Conservation (phyloP, 2,329 filamentous ascomycete species). For the Alternaria tenuissima region DNA sequence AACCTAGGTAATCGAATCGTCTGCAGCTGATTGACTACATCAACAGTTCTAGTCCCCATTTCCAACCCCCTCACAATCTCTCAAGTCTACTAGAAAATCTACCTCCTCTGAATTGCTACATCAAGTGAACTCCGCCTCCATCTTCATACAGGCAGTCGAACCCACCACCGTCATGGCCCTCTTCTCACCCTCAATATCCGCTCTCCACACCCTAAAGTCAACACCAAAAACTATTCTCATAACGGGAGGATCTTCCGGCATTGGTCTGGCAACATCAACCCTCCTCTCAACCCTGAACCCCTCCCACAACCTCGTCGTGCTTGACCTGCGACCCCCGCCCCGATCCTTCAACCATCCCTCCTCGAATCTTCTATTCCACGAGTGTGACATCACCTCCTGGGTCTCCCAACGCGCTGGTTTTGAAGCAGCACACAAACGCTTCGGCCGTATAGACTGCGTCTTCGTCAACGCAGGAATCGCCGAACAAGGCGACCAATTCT, state of each 20-base stretch:
- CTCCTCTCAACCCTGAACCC: conserved; percentile 51
- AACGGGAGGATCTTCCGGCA: conserved; percentile 53
- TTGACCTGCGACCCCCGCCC: conserved; percentile 52
- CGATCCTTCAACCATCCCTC: conserved; percentile 39
- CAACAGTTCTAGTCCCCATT: not conserved
- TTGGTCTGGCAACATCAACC: conserved; percentile 53
- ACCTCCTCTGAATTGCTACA: not conserved
- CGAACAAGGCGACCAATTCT: conserved; percentile 60
- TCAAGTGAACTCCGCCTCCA: not conserved
- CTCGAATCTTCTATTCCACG: conserved; percentile 45
- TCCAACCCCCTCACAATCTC: not conserved
- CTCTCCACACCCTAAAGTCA: conserved; percentile 32
- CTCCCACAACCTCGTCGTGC: conserved; percentile 52
- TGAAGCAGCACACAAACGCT: conserved; percentile 51
- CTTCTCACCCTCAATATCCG: conserved; percentile 32
- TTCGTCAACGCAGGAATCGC: conserved; percentile 61
- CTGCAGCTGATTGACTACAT: not conserved
- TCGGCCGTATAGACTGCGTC: conserved; percentile 56
- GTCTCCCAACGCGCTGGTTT: conserved; percentile 56
- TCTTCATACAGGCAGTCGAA: not conserved
- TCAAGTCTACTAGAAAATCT: not conserved
- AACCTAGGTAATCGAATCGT: conserved; percentile 26
- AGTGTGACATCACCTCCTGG: conserved; percentile 59
- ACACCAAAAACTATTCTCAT: conserved; percentile 48
- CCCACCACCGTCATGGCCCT: conserved; percentile 29